Evolutionary conservation across 192 early-diverging fungal genomes (phyloP).

Genomic region (Nowakowskiella sp.): DNA sequence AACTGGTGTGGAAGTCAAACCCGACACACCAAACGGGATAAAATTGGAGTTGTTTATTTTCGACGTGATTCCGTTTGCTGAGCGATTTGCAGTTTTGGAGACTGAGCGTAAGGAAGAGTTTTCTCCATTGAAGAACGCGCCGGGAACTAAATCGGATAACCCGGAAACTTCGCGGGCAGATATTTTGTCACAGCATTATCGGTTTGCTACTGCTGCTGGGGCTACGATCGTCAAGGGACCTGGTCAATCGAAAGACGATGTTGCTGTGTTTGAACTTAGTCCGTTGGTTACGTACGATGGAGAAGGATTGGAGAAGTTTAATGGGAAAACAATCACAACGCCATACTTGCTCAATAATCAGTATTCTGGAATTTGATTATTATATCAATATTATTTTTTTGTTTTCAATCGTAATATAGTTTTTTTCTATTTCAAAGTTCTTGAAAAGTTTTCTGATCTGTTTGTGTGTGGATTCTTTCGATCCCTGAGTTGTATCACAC

Average conservation of each 20-base stretch:
- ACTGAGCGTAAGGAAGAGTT: constrained; percentile 91
- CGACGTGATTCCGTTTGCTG: constrained; percentile 92
- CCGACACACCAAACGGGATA: constrained; percentile 86
- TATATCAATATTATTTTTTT: no score
- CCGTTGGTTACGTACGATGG: constrained; percentile 86
- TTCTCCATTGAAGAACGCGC: constrained; percentile 95
- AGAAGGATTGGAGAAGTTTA: constrained; percentile 78
- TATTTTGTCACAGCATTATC: constrained; percentile 76
- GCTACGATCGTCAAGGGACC: constrained; percentile 57
- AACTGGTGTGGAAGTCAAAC: constrained; percentile 60
- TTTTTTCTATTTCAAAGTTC: no score
- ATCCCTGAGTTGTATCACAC: no score
- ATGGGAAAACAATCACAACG: constrained; percentile 58
- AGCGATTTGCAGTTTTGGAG: constrained; percentile 87
- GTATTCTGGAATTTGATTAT: no score
- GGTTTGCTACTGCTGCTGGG: constrained; percentile 80
- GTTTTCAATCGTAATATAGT: no score
- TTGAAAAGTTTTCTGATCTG: no score
- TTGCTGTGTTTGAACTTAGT: constrained; percentile 71
- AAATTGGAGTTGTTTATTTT: constrained; percentile 99
- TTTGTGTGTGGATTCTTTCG: no score
- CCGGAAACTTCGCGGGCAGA: constrained; percentile 91
- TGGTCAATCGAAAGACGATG: constrained; percentile 26
- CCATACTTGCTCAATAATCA: constrained; percentile 42
- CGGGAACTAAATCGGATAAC: constrained; percentile 75